These are phyloP conservation scores for Xylaria cubensis DNA, from an alignment of 495 filamentous ascomycete genomes.

Conservation along the genomic window DNA sequence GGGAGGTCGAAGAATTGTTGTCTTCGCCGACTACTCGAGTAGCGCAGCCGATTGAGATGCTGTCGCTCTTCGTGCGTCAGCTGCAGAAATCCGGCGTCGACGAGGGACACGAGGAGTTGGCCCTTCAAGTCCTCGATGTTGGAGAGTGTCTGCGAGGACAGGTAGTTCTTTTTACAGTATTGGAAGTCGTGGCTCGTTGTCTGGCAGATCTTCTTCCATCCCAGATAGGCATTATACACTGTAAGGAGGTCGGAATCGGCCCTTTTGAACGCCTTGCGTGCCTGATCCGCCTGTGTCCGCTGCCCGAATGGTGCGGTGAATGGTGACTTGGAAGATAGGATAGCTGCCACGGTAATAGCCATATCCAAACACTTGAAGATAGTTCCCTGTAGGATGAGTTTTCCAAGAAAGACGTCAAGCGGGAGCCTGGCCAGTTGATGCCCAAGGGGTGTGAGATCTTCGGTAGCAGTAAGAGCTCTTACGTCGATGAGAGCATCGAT, in stretches of 20 bases:
- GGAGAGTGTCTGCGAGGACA: conserved; percentile 79
- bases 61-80: conserved; percentile 72
- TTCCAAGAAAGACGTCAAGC: conserved; percentile 92
- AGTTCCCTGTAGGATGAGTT: conserved; percentile 81
- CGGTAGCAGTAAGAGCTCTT: conserved; percentile 78
- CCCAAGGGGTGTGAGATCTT: conserved; percentile 87
- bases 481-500: conserved; percentile 94
- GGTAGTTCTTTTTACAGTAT: conserved; percentile 92
- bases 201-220: conserved; percentile 82
- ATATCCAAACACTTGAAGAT: conserved; percentile 92
- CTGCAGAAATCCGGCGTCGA: conserved; percentile 79
- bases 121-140: conserved; percentile 95
- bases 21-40: conserved; percentile 58
- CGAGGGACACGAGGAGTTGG: conserved; percentile 80
- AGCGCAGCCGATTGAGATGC: conserved; percentile 64
- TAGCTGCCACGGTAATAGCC: conserved; percentile 86
- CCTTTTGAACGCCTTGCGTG: conserved; percentile 76
- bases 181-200: conserved; percentile 70
- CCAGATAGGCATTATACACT: conserved; percentile 87
- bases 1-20: conserved; percentile 80
- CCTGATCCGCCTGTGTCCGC: conserved; percentile 77
- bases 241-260: conserved; percentile 92
- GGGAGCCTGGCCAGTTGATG: conserved; percentile 85
- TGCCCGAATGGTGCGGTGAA: conserved; percentile 87
- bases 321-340: conserved; percentile 92